phyloP scores from a whole-genome alignment of 2,329 filamentous ascomycete genomes.

The Ophiostoma sp. region DNA sequence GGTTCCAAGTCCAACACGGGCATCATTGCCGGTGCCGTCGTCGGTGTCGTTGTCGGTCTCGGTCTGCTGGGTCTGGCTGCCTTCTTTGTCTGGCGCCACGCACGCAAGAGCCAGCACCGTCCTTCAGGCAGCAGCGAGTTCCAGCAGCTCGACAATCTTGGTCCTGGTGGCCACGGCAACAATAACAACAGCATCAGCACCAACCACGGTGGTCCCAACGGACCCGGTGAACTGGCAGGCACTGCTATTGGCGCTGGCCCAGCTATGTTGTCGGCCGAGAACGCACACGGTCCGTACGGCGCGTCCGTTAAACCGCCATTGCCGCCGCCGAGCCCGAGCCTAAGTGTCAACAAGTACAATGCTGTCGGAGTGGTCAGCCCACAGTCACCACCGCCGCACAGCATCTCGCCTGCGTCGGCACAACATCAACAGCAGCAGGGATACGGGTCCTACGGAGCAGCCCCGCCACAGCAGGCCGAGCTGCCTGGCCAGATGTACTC shows the following conservation, averaged over 20 bases:
- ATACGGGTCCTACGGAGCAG: slow-evolving; percentile 22
- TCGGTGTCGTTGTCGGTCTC: slow-evolving; percentile 39
- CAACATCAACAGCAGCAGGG: background rate
- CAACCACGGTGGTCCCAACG: slow-evolving; percentile 21
- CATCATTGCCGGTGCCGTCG: slow-evolving; percentile 41
- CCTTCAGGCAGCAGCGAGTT: slow-evolving; percentile 5
- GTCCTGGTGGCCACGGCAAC: slow-evolving; percentile 18
- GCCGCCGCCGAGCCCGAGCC: slow-evolving; percentile 36
- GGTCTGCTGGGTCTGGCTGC: slow-evolving; percentile 39
- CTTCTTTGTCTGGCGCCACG: slow-evolving; percentile 39
- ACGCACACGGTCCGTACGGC: background rate
- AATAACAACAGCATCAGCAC: slow-evolving; percentile 20
- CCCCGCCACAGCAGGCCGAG: slow-evolving; percentile 31
- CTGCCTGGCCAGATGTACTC: slow-evolving; percentile 32
- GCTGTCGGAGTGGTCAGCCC: background rate
- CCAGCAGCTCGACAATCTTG: slow-evolving; percentile 27
- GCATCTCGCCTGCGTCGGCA: slow-evolving; percentile 36
- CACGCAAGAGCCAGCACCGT: slow-evolving; percentile 33
- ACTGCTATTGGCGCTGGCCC: slow-evolving; percentile 28
- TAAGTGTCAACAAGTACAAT: slow-evolving; percentile 33
- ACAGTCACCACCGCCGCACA: slow-evolving; percentile 25
- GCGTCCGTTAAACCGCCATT: slow-evolving; percentile 11
- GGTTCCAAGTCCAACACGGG: slow-evolving; percentile 33
- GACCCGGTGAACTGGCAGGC: slow-evolving; percentile 39
- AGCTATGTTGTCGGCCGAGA: slow-evolving; percentile 23